A percentile compares a stretch with the other conserved stretches of the same genome.
phyloP scores from a whole-genome alignment of 441 rosid species.

The Geranium incanum region DNA sequence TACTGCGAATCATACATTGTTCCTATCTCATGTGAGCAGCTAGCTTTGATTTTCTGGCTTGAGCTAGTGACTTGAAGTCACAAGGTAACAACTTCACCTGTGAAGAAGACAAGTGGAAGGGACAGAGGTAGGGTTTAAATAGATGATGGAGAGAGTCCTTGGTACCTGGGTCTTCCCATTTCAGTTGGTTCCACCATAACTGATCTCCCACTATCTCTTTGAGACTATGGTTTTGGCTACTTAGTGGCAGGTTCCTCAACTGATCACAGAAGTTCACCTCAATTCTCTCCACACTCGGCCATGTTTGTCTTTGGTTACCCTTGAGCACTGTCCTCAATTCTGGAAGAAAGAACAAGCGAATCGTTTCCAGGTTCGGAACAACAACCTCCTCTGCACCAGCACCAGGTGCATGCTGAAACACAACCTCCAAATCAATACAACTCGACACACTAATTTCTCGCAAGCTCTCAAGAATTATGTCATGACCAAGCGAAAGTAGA shows the following conservation, averaged over 20 bases:
- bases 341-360: slow-evolving; percentile 19
- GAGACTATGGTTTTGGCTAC: slow-evolving; percentile 9
- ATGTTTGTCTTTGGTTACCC: background rate
- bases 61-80: background rate
- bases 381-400: slow-evolving; percentile 14
- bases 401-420: slow-evolving; percentile 18
- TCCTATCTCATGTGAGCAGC: too few species aligned
- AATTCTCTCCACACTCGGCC: slow-evolving; percentile 6
- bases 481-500: slow-evolving; percentile 21
- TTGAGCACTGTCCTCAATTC: slow-evolving; percentile 17
- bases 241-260: slow-evolving; percentile 22
- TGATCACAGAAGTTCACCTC: slow-evolving; percentile 21
- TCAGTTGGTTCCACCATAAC: slow-evolving; percentile 27
- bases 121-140: background rate
- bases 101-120: background rate
- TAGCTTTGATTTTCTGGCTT: background rate
- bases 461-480: slow-evolving; percentile 20
- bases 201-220: slow-evolving; percentile 26
- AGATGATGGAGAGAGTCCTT: background rate
- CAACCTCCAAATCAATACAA: slow-evolving; percentile 22
- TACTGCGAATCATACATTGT: too few species aligned
- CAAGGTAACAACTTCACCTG: background rate
- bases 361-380: slow-evolving; percentile 21
- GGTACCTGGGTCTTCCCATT: slow-evolving; percentile 17
- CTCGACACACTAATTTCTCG: slow-evolving; percentile 24